A percentile compares a stretch with the other conserved stretches of the same genome.
These are phyloP conservation scores for Amaranthus cruentus DNA, from an alignment of 148 eudicot genomes.

Conservation along the genomic window DNA sequence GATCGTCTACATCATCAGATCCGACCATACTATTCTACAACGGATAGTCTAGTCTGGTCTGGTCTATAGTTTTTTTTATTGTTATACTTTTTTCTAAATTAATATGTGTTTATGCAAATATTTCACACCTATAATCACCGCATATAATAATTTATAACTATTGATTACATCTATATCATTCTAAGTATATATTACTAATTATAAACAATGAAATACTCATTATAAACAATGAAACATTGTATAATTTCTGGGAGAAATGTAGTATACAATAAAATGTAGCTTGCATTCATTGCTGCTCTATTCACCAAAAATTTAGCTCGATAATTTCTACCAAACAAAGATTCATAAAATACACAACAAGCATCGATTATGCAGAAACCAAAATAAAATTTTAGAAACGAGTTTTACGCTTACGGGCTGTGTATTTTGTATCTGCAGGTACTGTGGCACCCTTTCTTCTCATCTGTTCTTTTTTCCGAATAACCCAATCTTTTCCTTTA, in stretches of 20 bases:
- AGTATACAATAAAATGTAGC: neutral
- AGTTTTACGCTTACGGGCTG: conserved; percentile 77
- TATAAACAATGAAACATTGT: neutral
- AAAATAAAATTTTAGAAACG: conserved; percentile 42
- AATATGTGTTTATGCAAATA: too few species aligned
- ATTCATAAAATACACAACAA: conserved; percentile 1
- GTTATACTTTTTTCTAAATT: too few species aligned
- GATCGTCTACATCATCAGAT: too few species aligned
- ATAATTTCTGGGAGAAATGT: neutral
- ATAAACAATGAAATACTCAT: too few species aligned
- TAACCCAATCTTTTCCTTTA: conserved; percentile 64
- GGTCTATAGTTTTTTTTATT: too few species aligned
- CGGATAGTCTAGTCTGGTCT: too few species aligned
- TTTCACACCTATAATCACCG: too few species aligned
- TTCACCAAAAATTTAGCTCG: neutral
- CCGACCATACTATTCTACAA: too few species aligned
- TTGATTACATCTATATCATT: too few species aligned
- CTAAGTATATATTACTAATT: too few species aligned
- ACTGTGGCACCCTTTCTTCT: conserved; percentile 63
- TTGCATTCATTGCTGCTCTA: neutral
- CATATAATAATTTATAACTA: too few species aligned
- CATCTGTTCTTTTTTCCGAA: conserved; percentile 72
- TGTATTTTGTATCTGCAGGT: conserved; percentile 68
- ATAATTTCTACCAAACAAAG: neutral
- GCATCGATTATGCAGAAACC: neutral